These are phyloP conservation scores for Dictyostelium intermedium DNA, from an alignment of 78 protist species.

Conservation along the genomic window DNA sequence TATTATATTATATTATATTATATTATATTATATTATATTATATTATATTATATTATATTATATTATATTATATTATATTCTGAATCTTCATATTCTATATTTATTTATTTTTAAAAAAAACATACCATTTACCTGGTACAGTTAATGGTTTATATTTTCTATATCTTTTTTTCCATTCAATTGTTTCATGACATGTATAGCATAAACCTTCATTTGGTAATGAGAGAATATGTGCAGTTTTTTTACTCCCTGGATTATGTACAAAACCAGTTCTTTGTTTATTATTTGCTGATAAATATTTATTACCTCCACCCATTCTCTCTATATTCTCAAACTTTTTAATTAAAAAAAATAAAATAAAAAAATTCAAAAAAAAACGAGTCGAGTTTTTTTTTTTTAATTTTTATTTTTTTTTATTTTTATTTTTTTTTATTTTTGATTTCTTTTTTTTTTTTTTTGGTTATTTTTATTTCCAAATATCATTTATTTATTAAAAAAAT, in stretches of 20 bases:
- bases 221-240: slow-evolving; percentile 73
- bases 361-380: background rate
- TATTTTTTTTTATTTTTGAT: background rate
- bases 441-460: background rate
- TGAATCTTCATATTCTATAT: no score
- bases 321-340: background rate
- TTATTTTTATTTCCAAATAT: no score
- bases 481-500: no score
- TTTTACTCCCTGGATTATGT: slow-evolving; percentile 85
- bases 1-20: no score
- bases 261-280: slow-evolving; percentile 79
- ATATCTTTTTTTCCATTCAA: slow-evolving; percentile 91
- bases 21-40: no score
- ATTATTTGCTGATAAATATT: slow-evolving; percentile 15
- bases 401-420: background rate
- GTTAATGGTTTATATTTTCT: slow-evolving; percentile 91
- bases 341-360: background rate
- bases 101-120: background rate
- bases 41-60: no score
- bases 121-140: slow-evolving; percentile 81
- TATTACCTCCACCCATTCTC: slow-evolving; percentile 17
- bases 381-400: background rate
- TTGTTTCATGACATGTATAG: slow-evolving; percentile 79
- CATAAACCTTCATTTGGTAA: slow-evolving; percentile 89
- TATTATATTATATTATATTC: no score